Evolutionary conservation across 164 flowering plant species (phyloP), one percentile per base, ranked within the genome.

Genomic region (Akebia trifoliata): DNA sequence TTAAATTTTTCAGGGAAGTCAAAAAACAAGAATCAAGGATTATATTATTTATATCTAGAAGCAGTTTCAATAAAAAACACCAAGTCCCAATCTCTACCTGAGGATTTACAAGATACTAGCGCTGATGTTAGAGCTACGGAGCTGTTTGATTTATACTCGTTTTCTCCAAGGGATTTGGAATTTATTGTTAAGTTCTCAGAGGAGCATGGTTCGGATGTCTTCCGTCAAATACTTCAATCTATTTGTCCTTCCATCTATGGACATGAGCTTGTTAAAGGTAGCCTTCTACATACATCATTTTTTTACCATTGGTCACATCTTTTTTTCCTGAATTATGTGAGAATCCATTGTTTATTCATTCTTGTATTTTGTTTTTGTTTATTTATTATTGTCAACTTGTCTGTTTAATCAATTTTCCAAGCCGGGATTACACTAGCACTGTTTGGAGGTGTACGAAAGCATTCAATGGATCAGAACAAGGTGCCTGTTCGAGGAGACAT

Each of bases 401-500:
- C 39, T 36, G 39, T 36, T 53, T 21, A n/a, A 25, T 35, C 1
- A 46, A 18, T 61, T 62, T 58, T 64, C 14, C 29, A 24, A 89
- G 97, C 97, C 37, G 97, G 99, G 39, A 90, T 93, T 58, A 81
- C 95, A 47, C 62, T 94, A 54, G 73, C 93, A 57, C 71, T 94
- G 36, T 90, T 94, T 80, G 96, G 96, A 56, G 99, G 97, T 61
- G 99, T 88, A 39, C 70, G 83, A 47, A 94, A 85, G 84, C 85
- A 94, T 78, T 76, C 86, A 20, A 76, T 69, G 81, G 91, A 94
- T 76, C 84, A 73, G 70, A 88, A 90, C 69, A 90, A 90, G 72
- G 97, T 94, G 31, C 99, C 97, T 66, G 96, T 93, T 14, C 81
- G 99, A 78, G 99, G 99, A 73, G 99, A 93, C 62, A 87, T 93